Conservation (phyloP, 2,329 filamentous ascomycete genomes). For the Pseudocercospora eumusae region DNA sequence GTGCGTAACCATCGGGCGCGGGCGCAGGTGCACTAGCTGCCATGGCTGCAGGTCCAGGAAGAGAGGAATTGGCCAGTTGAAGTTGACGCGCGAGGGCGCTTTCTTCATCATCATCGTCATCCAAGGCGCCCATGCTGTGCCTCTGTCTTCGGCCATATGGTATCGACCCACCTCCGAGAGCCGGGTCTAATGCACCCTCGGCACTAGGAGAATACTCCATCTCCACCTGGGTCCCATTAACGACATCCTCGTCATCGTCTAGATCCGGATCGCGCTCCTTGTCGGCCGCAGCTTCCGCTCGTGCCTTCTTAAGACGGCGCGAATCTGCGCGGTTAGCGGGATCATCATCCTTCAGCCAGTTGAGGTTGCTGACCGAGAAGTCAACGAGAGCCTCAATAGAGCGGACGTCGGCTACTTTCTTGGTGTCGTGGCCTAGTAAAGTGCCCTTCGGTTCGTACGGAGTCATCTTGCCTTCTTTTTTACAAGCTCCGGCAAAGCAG, state of each 20-base stretch:
- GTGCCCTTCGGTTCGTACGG: conserved; percentile 88
- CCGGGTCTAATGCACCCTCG: conserved; percentile 39
- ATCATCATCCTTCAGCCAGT: conserved; percentile 69
- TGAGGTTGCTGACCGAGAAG: conserved; percentile 83
- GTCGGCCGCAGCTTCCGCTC: conserved; percentile 56
- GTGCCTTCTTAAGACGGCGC: conserved; percentile 44
- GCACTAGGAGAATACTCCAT: conserved; percentile 47
- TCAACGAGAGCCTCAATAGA: conserved; percentile 90
- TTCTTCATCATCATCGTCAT: conserved; percentile 31
- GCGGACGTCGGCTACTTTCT: conserved; percentile 82
- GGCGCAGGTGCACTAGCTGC: conserved; percentile 33
- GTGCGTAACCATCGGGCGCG: conserved; percentile 38
- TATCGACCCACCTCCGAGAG: conserved; percentile 30
- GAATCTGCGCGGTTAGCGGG: conserved; percentile 40
- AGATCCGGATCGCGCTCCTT: conserved; percentile 52
- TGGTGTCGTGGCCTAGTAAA: conserved; percentile 86
- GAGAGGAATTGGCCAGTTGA: conserved; percentile 35
- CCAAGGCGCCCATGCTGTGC: conserved; percentile 22
- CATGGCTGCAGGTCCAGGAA: conserved; percentile 37
- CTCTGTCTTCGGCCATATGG: conserved; percentile 16
- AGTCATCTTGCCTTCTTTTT: conserved; percentile 65
- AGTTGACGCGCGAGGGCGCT: conserved; percentile 35
- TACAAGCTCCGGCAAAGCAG: conserved; percentile 83
- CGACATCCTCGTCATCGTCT: conserved; percentile 43
- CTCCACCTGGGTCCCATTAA: conserved; percentile 42